Evolutionary conservation across 2,329 filamentous ascomycete genomes (phyloP).

Genomic region (Fusarium oligoseptatum): DNA sequence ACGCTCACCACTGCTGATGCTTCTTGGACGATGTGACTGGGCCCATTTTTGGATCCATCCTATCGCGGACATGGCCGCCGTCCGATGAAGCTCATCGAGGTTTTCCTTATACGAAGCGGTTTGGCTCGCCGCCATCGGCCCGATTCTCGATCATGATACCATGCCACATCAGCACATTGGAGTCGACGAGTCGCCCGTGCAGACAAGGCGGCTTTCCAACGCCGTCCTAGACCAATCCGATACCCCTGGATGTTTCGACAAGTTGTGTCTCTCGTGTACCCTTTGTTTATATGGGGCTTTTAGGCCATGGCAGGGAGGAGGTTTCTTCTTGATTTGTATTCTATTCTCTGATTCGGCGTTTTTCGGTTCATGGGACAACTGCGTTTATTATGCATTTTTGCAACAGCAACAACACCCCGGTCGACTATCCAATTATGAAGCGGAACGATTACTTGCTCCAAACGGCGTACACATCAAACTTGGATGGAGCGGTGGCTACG

Average conservation of each 20-base stretch:
- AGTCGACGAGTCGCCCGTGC: too few species aligned
- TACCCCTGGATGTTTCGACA: background rate
- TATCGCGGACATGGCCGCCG: background rate
- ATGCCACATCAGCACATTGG: constrained; percentile 4
- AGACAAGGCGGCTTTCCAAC: constrained; percentile 8
- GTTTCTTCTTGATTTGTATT: constrained; percentile 22
- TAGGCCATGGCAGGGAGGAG: constrained; percentile 9
- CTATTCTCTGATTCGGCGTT: constrained; percentile 29
- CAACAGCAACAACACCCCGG: background rate
- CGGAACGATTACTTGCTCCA: constrained; percentile 14
- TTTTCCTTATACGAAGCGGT: background rate
- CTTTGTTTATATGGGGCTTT: constrained; percentile 21
- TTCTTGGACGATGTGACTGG: background rate
- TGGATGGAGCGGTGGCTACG: constrained; percentile 8
- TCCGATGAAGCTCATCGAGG: background rate
- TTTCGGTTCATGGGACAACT: constrained; percentile 22
- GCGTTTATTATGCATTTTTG: constrained; percentile 7
- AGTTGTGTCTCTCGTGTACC: background rate
- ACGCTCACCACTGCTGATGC: background rate
- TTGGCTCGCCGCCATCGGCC: background rate
- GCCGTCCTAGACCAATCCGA: background rate
- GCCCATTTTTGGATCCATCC: background rate
- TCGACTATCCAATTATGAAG: constrained; percentile 1
- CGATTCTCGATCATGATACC: background rate
- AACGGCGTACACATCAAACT: constrained; percentile 18